phyloP scores from a whole-genome alignment of 192 early-diverging fungal species.

The Coemansia sp. region DNA sequence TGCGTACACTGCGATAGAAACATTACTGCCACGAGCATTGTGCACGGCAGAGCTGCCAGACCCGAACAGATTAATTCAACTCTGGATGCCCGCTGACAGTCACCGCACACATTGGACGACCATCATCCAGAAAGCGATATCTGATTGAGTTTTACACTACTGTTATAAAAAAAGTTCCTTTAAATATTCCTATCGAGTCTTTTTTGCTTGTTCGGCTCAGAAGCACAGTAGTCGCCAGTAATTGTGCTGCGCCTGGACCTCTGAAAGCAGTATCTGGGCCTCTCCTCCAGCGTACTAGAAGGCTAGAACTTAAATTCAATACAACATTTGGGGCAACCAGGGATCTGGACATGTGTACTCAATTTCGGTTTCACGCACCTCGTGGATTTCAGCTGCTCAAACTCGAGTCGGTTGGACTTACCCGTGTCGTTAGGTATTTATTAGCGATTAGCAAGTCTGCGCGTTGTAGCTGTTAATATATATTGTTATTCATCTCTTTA shows the following conservation, averaged over 20 bases:
- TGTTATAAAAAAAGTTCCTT: background rate
- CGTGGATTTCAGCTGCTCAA: background rate
- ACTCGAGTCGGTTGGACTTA: background rate
- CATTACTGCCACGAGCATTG: slow-evolving; percentile 77
- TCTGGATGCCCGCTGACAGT: slow-evolving; percentile 64
- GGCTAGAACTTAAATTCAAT: background rate
- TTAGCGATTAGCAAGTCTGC: background rate
- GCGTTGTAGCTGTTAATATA: background rate
- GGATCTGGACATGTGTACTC: background rate
- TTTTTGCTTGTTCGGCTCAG: background rate
- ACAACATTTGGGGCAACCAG: background rate
- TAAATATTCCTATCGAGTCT: background rate
- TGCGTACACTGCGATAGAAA: slow-evolving; percentile 87
- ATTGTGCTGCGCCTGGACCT: slow-evolving; percentile 1
- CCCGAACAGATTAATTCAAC: slow-evolving; percentile 72
- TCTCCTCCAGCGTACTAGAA: background rate
- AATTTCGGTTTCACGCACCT: background rate
- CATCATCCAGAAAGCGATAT: slow-evolving; percentile 28
- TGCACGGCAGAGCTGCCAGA: slow-evolving; percentile 64
- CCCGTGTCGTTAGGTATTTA: too few species aligned
- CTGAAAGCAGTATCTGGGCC: slow-evolving; percentile 4
- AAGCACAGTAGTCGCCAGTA: slow-evolving; percentile 3
- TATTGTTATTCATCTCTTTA: background rate
- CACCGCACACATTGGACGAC: slow-evolving; percentile 55
- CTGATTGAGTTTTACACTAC: background rate